Conservation (phyloP, 2,329 filamentous ascomycete genomes). For the Xylaria sp. region DNA sequence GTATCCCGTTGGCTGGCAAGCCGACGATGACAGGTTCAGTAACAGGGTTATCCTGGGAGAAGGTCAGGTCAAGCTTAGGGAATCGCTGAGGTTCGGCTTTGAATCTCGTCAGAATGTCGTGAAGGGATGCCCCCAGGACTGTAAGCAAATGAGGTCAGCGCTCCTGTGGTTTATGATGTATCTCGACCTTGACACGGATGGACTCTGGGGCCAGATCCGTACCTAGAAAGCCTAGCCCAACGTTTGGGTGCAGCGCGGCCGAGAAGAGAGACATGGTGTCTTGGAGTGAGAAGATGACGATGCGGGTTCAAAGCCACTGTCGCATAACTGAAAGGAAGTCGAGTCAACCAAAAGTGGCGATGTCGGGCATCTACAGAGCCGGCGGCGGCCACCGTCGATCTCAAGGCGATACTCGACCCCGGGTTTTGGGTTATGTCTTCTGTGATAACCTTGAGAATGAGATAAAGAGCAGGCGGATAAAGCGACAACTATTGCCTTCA, state of each 20-base stretch:
- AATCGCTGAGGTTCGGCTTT: slow-evolving; percentile 88
- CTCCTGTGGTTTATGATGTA: neutral
- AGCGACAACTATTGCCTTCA: neutral
- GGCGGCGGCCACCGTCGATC: neutral
- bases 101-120: slow-evolving; percentile 86
- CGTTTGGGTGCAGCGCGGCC: slow-evolving; percentile 48
- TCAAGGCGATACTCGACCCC: neutral
- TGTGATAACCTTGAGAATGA: neutral
- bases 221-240: slow-evolving; percentile 50
- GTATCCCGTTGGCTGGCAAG: slow-evolving; percentile 86
- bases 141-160: slow-evolving; percentile 34
- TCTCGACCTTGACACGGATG: neutral
- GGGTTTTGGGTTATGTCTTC: neutral
- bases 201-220: slow-evolving; percentile 24
- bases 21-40: slow-evolving; percentile 78
- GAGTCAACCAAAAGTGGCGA: neutral
- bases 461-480: neutral
- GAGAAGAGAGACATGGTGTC: slow-evolving; percentile 49
- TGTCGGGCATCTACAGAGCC: neutral
- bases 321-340: neutral
- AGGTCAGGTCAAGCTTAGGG: slow-evolving; percentile 83
- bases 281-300: slow-evolving; percentile 1
- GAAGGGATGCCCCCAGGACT: slow-evolving; percentile 91
- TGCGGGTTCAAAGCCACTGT: slow-evolving; percentile 4
- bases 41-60: slow-evolving; percentile 80